Base-by-base conservation (phyloP, 1,284 basidiomycete genomes). In the Boletus hoseneyae region DNA sequence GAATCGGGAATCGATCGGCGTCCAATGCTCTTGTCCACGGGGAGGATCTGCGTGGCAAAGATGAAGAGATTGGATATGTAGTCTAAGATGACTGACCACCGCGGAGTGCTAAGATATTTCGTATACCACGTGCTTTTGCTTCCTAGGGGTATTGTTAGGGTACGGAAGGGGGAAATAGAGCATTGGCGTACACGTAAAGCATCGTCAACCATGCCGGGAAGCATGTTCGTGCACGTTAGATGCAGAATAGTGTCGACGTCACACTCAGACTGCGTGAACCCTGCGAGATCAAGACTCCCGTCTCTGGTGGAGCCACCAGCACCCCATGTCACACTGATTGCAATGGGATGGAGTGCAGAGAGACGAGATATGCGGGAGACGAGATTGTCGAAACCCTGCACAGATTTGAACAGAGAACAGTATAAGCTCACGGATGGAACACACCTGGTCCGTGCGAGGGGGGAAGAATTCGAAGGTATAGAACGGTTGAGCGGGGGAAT, bases 201-300 rank as follows among this genome's bases (percentile, higher is more conserved):
- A 37, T 85, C 77, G 66, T 97, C 93, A 6, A 99, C 83, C 70
- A 86, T 84, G 19, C 89, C 91, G 55, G 87, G 81, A 57, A 87
- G 80, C 90, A 97, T 96, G 68, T 99, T 99, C 18, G 97, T 99
- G 73, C 97, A 99, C 15, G 97, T 99, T 57, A 99, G 69, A 75
- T 99, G 97, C 61, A 99, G 73, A 53, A 98, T 82, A 0, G 93
- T 92, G 64, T 94, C 89, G 41, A 91, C 70, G 4, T 78, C 79
- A 66, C 88, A 82, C 46, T 90, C 84, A 8, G 74, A 70, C 66
- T 90, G 81, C 47, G 83, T 80, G 59, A 89, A 65, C 49, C 81
- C 76, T 0, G 90, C 91, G 3, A 99, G 80, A 60, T 96, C 93
- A 43, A 99, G 74, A 62, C 85, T 93, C 42, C 89, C 80, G 30